phyloP scores from a whole-genome alignment of 2,329 filamentous ascomycete genomes.

The Xylariaceae sp. region DNA sequence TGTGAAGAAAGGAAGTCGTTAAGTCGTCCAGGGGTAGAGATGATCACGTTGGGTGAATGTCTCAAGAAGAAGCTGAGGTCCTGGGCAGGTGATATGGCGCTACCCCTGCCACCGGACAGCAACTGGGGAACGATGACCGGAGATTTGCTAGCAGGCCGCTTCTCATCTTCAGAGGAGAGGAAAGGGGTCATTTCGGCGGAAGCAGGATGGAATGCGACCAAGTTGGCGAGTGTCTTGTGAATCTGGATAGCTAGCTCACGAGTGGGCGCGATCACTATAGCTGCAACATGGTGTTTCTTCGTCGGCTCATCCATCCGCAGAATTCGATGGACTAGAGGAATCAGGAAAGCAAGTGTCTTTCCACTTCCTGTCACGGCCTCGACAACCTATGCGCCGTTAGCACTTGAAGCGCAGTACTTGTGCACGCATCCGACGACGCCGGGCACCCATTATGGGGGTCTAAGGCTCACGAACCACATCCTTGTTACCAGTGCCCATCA shows the following conservation, averaged over 20 bases:
- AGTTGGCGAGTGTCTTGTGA: slow-evolving; percentile 67
- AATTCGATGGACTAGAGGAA: slow-evolving; percentile 78
- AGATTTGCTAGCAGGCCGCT: slow-evolving; percentile 42
- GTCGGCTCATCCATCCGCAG: slow-evolving; percentile 74
- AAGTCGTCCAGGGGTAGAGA: slow-evolving; percentile 85
- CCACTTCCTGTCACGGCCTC: slow-evolving; percentile 84
- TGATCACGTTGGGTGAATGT: slow-evolving; percentile 78
- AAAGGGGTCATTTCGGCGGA: slow-evolving; percentile 62
- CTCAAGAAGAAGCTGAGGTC: slow-evolving; percentile 82
- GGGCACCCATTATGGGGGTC: neutral
- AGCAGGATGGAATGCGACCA: slow-evolving; percentile 76
- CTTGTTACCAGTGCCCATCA: slow-evolving; percentile 57
- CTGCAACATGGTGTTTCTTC: slow-evolving; percentile 84
- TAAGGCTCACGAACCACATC: slow-evolving; percentile 25
- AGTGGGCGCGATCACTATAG: slow-evolving; percentile 88
- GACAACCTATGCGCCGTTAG: slow-evolving; percentile 15
- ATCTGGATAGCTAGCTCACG: slow-evolving; percentile 91
- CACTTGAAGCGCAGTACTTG: neutral
- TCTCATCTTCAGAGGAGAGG: slow-evolving; percentile 50
- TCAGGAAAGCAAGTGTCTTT: slow-evolving; percentile 69
- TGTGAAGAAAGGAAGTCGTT: slow-evolving; percentile 81
- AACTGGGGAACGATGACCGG: slow-evolving; percentile 75
- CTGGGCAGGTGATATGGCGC: slow-evolving; percentile 68
- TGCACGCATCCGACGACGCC: neutral
- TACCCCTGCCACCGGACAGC: slow-evolving; percentile 66